A percentile compares a stretch with the other conserved stretches of the same genome.
Conservation (phyloP, 148 eudicot genomes). For the Nepenthes mirabilis region DNA sequence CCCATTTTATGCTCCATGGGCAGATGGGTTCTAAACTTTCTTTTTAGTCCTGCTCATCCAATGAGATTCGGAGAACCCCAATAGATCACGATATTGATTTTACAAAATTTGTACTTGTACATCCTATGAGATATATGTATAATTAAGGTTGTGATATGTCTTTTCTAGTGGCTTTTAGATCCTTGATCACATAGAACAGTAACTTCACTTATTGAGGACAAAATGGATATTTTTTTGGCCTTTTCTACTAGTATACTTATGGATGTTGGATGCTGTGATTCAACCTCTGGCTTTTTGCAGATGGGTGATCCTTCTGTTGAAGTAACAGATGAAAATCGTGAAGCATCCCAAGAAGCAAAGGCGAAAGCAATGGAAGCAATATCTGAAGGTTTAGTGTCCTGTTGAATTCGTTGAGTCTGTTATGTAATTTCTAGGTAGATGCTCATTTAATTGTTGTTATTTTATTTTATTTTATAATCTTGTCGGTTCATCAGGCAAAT, state of each 20-base stretch:
- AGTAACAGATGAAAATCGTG: constrained; percentile 74
- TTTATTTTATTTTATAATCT: background rate
- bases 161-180: too few relatives aligned
- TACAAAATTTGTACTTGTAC: too few relatives aligned
- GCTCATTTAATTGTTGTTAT: background rate
- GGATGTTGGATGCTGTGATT: background rate
- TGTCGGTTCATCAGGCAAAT: constrained; percentile 37
- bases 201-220: too few relatives aligned
- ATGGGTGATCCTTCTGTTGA: constrained; percentile 86
- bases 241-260: background rate
- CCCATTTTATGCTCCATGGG: too few relatives aligned
- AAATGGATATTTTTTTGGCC: too few relatives aligned
- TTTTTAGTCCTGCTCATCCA: too few relatives aligned
- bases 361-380: constrained; percentile 61
- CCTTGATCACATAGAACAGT: too few relatives aligned
- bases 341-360: constrained; percentile 66
- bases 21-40: too few relatives aligned
- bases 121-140: too few relatives aligned
- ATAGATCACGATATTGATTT: too few relatives aligned
- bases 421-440: background rate
- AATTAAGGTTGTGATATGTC: too few relatives aligned
- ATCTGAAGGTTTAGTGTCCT: constrained; percentile 42
- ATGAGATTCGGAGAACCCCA: too few relatives aligned
- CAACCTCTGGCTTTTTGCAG: constrained; percentile 12
- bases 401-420: background rate